Base-by-base conservation (phyloP, 148 eudicot genomes). In the Chenopodium formosanum region DNA sequence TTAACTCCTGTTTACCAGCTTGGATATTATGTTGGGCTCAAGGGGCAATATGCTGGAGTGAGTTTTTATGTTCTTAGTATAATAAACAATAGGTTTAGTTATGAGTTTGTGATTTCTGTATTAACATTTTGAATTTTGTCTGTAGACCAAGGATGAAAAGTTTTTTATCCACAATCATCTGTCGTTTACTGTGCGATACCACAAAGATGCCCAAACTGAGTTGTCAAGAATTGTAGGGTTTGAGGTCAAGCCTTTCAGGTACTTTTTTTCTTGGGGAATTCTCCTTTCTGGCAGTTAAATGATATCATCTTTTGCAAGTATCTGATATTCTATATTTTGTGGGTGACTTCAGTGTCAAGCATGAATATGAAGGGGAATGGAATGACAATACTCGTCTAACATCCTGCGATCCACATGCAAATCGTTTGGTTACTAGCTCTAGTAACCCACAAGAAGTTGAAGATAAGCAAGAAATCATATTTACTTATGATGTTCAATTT, bases 1-100 rank as follows among this genome's bases (percentile, higher is more conserved):
- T 79, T 84, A 71, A 84, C 88, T 82, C 89, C 89, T 22, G 77
- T 88, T 23, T 90, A 87, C 82, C 92, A 90, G 85, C 91, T 88
- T 77, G 92, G 92, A 40, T 90, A 78, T 70, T 88, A 87, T 82
- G 91, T 90, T 75, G 92, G 92, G 37, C 89, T 88, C 40, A 90
- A 87, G 84, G 92, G 90, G 27, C 87, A 87, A 78, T 85, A 87
- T 79, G 77, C 89, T 63, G 91, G 92, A 65, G 92, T 90, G 82
- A 88, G 92, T 85, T 66, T 23, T 27, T 81, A 29, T 32, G n/a
- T 69, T 52, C 81, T 81, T 22, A 22, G 22, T 53, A 77, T 63
- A 20, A 47, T 70, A 76, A 23, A 19, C 9, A 71, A 64, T 29
- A 52, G 40, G 22, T 27, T 9, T 31, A 13, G 52, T 76, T 48